phyloP scores from a whole-genome alignment of 495 filamentous ascomycete species.

The Terfezia boudieri region DNA sequence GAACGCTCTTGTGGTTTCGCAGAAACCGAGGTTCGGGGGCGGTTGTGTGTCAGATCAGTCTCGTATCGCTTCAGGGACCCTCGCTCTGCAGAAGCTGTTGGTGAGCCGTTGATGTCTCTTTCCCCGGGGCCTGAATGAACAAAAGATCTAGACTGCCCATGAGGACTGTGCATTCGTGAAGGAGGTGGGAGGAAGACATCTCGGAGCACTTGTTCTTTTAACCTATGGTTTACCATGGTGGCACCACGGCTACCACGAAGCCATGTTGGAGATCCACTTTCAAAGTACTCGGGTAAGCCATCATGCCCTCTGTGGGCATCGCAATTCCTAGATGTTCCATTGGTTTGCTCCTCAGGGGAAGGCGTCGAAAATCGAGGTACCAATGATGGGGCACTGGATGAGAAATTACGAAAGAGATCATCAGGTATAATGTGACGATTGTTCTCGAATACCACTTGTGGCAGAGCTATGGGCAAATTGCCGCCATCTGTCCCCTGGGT shows the following conservation, averaged over 20 bases:
- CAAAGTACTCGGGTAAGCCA: neutral
- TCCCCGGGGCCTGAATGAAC: neutral
- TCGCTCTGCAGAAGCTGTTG: neutral
- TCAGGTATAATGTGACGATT: conserved; percentile 89
- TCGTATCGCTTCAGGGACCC: neutral
- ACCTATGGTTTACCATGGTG: conserved; percentile 72
- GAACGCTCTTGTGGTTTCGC: neutral
- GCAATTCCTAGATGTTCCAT: neutral
- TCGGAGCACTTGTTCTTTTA: conserved; percentile 79
- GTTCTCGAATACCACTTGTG: conserved; percentile 84
- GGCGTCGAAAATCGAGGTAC: neutral
- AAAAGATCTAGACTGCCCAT: neutral
- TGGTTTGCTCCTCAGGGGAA: neutral
- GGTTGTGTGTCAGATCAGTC: neutral
- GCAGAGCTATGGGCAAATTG: conserved; percentile 31
- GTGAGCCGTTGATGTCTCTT: neutral
- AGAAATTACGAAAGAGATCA: conserved; percentile 39
- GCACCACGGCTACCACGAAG: conserved; percentile 64
- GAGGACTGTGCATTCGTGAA: conserved; percentile 21
- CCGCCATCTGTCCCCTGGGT: neutral
- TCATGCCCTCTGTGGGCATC: neutral
- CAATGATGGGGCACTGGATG: conserved; percentile 15
- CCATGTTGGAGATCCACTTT: conserved; percentile 2
- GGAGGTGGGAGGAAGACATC: conserved; percentile 79
- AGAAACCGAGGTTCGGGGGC: neutral